Conservation (phyloP, 129 eudicot genomes). For the Tagetes patula region DNA sequence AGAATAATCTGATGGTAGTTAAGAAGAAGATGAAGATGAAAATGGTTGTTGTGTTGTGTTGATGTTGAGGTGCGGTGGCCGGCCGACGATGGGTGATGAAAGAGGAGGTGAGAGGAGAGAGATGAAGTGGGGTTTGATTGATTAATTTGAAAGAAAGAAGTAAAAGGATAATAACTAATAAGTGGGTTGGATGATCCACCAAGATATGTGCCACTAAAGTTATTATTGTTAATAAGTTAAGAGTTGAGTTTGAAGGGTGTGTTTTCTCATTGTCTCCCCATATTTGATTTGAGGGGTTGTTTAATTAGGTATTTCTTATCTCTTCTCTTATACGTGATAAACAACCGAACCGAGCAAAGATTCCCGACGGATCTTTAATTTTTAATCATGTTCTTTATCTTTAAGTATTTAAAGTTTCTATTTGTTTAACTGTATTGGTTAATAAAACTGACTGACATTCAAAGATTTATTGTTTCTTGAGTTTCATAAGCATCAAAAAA, state of each 20-base stretch:
- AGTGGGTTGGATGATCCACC: slow-evolving; percentile 36
- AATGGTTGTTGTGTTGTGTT: slow-evolving; percentile 1
- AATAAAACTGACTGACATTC: too few relatives aligned
- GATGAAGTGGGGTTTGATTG: slow-evolving; percentile 22
- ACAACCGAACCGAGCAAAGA: too few relatives aligned
- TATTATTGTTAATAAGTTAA: background rate
- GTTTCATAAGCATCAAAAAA: too few relatives aligned
- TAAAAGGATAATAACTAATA: background rate
- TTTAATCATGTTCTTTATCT: too few relatives aligned
- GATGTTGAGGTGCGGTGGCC: slow-evolving; percentile 31
- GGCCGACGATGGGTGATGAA: slow-evolving; percentile 3
- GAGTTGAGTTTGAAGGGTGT: slow-evolving; percentile 35
- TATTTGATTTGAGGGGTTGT: background rate
- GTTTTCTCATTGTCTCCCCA: background rate
- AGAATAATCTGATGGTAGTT: background rate
- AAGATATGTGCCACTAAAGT: background rate
- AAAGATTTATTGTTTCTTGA: too few relatives aligned
- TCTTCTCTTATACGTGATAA: too few relatives aligned
- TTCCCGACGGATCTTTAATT: too few relatives aligned
- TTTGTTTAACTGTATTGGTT: too few relatives aligned
- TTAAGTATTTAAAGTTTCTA: too few relatives aligned
- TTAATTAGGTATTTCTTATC: background rate
- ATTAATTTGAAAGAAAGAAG: slow-evolving; percentile 19
- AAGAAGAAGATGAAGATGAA: background rate
- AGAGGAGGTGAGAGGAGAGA: slow-evolving; percentile 19